Evolutionary conservation across 768 basidiomycete genomes (phyloP).

Genomic region (Xerocomus spinulosus): DNA sequence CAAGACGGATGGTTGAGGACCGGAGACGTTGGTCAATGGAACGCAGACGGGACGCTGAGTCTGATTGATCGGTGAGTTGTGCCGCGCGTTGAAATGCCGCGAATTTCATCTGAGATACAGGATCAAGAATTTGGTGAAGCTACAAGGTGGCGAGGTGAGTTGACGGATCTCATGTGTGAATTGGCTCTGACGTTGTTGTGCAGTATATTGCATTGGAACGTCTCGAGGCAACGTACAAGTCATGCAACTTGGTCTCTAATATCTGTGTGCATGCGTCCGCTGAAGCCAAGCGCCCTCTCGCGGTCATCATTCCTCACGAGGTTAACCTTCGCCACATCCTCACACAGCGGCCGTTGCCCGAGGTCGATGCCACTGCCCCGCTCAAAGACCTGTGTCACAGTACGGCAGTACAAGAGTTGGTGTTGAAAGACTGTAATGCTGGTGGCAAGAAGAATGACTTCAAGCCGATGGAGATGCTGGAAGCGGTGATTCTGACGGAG

Average conservation of each 20-base stretch:
- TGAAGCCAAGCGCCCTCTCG: constrained; percentile 80
- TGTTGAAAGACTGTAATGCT: constrained; percentile 73
- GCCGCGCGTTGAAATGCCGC: background rate
- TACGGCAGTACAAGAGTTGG: constrained; percentile 49
- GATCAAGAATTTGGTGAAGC: constrained; percentile 89
- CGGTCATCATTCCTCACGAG: constrained; percentile 83
- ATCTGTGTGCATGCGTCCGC: constrained; percentile 77
- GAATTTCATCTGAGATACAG: constrained; percentile 27
- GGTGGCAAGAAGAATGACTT: constrained; percentile 84
- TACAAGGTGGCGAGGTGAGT: constrained; percentile 69
- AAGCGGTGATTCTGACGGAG: constrained; percentile 69
- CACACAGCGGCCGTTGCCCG: constrained; percentile 24
- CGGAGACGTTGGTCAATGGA: constrained; percentile 95
- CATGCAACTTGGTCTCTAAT: constrained; percentile 73
- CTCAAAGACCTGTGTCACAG: constrained; percentile 56
- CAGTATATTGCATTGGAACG: constrained; percentile 90
- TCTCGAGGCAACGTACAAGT: constrained; percentile 84
- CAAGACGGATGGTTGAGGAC: constrained; percentile 92
- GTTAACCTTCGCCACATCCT: constrained; percentile 60
- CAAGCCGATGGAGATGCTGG: constrained; percentile 72
- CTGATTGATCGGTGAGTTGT: constrained; percentile 78
- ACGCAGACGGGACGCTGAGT: constrained; percentile 81
- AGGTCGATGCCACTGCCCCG: constrained; percentile 36
- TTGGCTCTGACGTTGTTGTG: constrained; percentile 2
- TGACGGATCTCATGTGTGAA: background rate